Percentiles rank a stretch among this genome's conserved stretches.
Conservation (phyloP, 2,329 filamentous ascomycete genomes). For the Claviceps monticola region DNA sequence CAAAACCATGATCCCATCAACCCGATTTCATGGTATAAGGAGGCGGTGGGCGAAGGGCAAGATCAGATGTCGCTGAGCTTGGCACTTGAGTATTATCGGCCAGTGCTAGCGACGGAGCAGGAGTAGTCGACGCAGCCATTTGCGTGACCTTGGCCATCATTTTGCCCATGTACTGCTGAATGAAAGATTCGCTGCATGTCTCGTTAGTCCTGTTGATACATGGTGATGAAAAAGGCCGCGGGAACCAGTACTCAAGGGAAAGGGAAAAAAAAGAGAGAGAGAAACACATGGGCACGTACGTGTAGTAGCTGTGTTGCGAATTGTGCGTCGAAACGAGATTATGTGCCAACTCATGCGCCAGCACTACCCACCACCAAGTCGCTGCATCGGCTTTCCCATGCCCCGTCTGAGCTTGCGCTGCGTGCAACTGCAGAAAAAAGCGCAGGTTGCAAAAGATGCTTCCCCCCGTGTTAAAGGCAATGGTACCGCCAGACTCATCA, state of each 20-base stretch:
- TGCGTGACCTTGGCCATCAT: conserved; percentile 43
- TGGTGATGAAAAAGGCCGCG: not conserved
- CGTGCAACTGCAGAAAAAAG: conserved; percentile 72
- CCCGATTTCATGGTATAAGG: conserved; percentile 8
- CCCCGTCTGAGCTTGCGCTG: conserved; percentile 27
- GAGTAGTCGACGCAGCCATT: conserved; percentile 11
- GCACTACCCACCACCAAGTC: conserved; percentile 88
- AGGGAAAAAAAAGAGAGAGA: not conserved
- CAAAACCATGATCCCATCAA: conserved; percentile 8
- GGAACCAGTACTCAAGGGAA: too few relatives aligned
- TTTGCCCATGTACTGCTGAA: conserved; percentile 61
- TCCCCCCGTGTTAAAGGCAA: conserved; percentile 82
- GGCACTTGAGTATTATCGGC: not conserved
- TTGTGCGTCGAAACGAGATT: conserved; percentile 74
- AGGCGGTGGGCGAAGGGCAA: conserved; percentile 10
- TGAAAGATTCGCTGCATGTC: conserved; percentile 53
- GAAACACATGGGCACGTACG: conserved; percentile 28
- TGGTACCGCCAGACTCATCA: conserved; percentile 63
- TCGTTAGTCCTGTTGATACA: conserved; percentile 2
- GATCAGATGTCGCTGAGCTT: conserved; percentile 4
- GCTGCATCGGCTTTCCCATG: conserved; percentile 50
- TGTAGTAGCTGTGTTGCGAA: conserved; percentile 71
- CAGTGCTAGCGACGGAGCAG: conserved; percentile 4
- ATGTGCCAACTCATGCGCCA: conserved; percentile 91
- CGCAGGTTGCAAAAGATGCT: conserved; percentile 89